These are phyloP conservation scores for Citrus maxima DNA, from an alignment of 345 rosid genomes.

Conservation along the genomic window DNA sequence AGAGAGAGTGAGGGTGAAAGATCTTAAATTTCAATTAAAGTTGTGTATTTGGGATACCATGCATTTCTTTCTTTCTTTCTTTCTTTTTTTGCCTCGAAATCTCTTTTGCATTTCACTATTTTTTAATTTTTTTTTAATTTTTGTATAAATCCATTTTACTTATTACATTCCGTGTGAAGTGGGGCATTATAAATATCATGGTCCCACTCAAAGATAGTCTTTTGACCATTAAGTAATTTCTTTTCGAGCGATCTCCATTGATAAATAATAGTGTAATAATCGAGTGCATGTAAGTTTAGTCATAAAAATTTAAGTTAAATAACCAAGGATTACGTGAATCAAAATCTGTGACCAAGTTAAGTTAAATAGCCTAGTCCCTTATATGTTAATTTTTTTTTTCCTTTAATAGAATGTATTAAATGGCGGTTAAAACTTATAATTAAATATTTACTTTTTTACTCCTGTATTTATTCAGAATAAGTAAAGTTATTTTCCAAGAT, in stretches of 20 bases:
- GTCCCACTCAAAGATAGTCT: constrained; percentile 8
- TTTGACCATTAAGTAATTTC: neutral
- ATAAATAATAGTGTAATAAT: no score
- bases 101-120: neutral
- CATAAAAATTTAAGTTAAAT: no score
- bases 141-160: neutral
- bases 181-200: neutral
- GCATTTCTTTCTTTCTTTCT: neutral
- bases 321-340: no score
- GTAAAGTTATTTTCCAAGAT: no score
- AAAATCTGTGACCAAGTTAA: no score
- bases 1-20: neutral
- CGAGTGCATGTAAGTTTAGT: no score
- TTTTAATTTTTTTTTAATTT: neutral
- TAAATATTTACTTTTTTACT: no score
- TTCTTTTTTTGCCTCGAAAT: neutral
- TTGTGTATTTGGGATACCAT: neutral
- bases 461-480: no score
- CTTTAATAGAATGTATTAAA: no score
- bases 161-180: neutral
- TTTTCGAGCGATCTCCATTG: neutral
- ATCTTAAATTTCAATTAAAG: neutral
- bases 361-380: no score
- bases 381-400: fast-evolving
- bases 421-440: no score